A percentile compares a stretch with the other conserved stretches of the same genome.
phyloP scores from a whole-genome alignment of 106 monocot genomes.

The Dendrobium catenatum region DNA sequence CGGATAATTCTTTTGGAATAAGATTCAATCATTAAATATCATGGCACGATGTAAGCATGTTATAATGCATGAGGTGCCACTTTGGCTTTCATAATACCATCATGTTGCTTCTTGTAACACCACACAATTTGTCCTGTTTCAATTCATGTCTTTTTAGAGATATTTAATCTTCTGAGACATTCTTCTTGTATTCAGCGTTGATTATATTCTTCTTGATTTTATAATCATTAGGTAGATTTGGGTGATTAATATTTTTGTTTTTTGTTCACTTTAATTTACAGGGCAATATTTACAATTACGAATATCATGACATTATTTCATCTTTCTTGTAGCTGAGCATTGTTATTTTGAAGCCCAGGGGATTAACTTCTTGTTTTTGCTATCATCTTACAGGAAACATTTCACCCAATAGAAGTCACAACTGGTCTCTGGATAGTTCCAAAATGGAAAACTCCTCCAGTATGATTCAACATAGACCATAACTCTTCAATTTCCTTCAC shows the following conservation, averaged over 20 bases:
- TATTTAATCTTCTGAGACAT: not conserved
- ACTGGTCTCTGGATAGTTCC: constrained; percentile 84
- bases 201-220: not conserved
- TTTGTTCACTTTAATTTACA: not conserved
- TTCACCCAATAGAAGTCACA: constrained; percentile 58
- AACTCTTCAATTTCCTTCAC: not conserved
- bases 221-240: not conserved
- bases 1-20: not conserved
- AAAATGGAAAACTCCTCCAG: constrained; percentile 61
- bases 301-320: not conserved
- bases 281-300: not conserved
- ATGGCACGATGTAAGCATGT: not conserved
- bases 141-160: not conserved
- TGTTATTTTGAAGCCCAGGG: not conserved
- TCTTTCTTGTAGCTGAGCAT: not conserved
- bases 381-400: constrained; percentile 43
- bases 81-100: not conserved
- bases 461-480: constrained; percentile 28
- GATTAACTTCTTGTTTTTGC: not conserved
- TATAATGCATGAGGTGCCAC: not conserved
- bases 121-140: not conserved
- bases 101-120: not conserved
- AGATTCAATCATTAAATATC: not conserved
- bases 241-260: not conserved
- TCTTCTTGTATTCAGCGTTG: not conserved